These are phyloP conservation scores for Argentina anserina DNA, from an alignment of 306 rosid species.

Conservation along the genomic window DNA sequence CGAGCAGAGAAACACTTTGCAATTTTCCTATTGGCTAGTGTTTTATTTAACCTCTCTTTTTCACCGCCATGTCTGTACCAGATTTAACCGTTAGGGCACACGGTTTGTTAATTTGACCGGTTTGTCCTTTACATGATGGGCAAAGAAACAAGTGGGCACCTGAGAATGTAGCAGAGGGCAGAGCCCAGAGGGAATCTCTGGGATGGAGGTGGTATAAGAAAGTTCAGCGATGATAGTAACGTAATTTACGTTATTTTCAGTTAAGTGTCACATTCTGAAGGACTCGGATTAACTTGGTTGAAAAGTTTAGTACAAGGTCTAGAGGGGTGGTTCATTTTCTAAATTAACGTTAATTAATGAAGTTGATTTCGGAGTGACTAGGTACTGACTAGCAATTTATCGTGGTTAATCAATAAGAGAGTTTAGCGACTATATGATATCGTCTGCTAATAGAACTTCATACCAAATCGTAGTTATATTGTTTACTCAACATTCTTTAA, in stretches of 20 bases:
- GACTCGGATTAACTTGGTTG: not conserved
- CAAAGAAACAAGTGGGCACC: conserved; percentile 5
- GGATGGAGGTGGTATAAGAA: conserved; percentile 26
- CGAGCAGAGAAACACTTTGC: not conserved
- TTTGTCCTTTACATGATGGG: not conserved
- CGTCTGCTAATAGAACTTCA: too few species aligned
- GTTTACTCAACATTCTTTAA: too few species aligned
- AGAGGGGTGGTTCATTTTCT: too few species aligned
- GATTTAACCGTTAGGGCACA: conserved; percentile 13
- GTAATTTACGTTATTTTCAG: not conserved
- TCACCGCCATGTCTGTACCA: conserved; percentile 23
- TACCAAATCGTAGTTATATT: too few species aligned
- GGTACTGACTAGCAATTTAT: too few species aligned
- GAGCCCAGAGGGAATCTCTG: conserved; percentile 15
- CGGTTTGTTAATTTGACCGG: not conserved
- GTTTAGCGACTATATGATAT: too few species aligned
- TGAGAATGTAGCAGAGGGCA: not conserved
- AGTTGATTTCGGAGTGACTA: too few species aligned
- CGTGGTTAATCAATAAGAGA: too few species aligned
- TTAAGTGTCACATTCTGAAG: not conserved
- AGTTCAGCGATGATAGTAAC: not conserved
- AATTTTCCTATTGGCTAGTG: not conserved
- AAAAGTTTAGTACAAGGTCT: too few species aligned
- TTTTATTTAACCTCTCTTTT: conserved; percentile 10
- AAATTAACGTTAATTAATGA: too few species aligned